Evolutionary conservation across 148 eudicot genomes (phyloP), one percentile per base, ranked within the genome.

Genomic region (Dianthus caryophyllus): DNA sequence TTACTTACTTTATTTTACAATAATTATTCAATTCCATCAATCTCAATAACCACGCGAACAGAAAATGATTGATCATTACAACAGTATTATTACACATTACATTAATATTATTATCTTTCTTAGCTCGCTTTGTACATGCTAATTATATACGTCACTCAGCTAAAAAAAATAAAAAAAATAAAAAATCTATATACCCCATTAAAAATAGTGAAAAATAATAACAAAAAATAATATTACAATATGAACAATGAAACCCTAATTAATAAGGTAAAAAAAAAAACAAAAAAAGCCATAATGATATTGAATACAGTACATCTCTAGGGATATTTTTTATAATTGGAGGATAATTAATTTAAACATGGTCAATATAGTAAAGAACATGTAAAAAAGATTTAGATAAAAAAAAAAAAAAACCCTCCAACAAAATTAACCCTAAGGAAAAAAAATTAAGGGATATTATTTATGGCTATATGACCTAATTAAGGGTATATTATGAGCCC

Each of bases 351-450:
- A 33, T 20, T 17, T 24, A 25, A 82, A 82, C 85, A 80, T 74
- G 78, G 78, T 30, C 33, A 55, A 33, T 7, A 33, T 33, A 36
- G 5, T 15, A 49, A 53, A 58, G 75, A 80, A 84, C 84, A 79
- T 83, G 84, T 56, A 79, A 78, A 87, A 76, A 55, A n/a, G n/a
- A 84, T 33, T 33, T 33, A 50, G 1, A 2, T 5, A 25, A 27
- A 0, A 61, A 6, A 27, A 59, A 0, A 80, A 79, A 60, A 60
- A 82, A 77, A 77, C 73, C 83, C 75, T 76, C 83, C 76, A 80
- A 66, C 67, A 85, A 88, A 78, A 79, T 78, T 74, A 69, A 80
- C n/a, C 85, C 87, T 49, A 18, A 48, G 63, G 68, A 82, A 80
- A 69, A 77, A 83, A 70, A 81, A 64, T 65, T 77, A 54, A 9